phyloP scores from a whole-genome alignment of 192 early-diverging fungal genomes.

The Bifiguratus adelaidae region DNA sequence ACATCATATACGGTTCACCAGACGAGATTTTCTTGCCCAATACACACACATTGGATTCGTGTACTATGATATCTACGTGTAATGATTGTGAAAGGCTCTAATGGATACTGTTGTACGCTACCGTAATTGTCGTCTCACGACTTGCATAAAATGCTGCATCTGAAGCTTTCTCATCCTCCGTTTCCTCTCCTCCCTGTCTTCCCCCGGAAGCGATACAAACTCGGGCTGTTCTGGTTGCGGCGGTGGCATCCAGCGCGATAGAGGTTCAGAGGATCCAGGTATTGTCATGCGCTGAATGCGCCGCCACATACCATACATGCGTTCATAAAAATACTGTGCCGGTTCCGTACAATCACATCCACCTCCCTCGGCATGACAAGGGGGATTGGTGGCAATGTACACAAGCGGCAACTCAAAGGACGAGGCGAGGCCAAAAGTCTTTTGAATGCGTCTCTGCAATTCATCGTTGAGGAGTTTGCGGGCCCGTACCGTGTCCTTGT shows the following conservation, averaged over 20 bases:
- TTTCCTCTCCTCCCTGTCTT: not conserved
- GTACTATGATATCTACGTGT: no score
- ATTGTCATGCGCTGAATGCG: not conserved
- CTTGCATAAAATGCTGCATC: no score
- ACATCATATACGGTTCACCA: no score
- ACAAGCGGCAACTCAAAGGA: constrained; percentile 1
- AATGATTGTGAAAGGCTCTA: no score
- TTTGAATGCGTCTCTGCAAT: not conserved
- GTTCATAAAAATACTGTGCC: constrained; percentile 1
- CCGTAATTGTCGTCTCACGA: no score
- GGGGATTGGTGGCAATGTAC: constrained; percentile 4
- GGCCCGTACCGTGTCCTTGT: not conserved
- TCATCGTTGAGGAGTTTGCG: constrained; percentile 1
- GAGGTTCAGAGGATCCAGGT: not conserved
- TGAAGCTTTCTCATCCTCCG: not conserved
- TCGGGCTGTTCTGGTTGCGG: not conserved
- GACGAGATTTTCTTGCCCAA: no score
- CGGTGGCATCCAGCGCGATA: not conserved
- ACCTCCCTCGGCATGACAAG: constrained; percentile 2
- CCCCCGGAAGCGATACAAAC: not conserved
- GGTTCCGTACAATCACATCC: constrained; percentile 13
- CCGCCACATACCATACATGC: not conserved
- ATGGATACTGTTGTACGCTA: no score
- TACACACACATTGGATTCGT: no score
- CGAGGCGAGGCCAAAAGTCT: not conserved